Evolutionary conservation across 78 protist species (phyloP), one percentile per base, ranked within the genome.

Genomic region (Chrysochromulina tobinii): DNA sequence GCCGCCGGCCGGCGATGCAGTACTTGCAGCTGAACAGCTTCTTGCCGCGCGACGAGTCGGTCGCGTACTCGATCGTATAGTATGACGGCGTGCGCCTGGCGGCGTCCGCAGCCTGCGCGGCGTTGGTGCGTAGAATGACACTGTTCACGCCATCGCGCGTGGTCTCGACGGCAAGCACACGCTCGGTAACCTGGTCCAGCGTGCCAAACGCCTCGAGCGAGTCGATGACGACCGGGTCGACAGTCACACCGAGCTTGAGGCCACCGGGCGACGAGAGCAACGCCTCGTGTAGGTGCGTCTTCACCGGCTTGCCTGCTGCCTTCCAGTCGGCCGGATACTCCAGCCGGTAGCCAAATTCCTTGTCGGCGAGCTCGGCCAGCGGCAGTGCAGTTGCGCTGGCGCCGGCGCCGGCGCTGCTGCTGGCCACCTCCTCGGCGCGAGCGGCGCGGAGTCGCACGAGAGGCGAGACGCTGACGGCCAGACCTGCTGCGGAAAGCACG

Each of bases 181-280:
- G 51, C 54, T 75, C 83, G 18, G 83, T 1, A 4, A 72, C 81
- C 83, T 75, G 57, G 23, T 38, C 58, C 27, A 15, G 55, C 83
- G 83, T 17, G 51, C 83, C 83, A 14, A 75, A 75, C 83, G 38
- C 23, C 83, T 75, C 83, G 25, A 75, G 83, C 58, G 58, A 50
- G 25, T 38, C 18, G 57, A 75, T 75, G 58, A 50, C 50, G 59
- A 75, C 83, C 12, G 83, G 83, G 57, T 75, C 83, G 57, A 75
- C 57, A 54, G 83, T 75, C 27, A 75, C 27, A 14, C 83, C 83
- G 58, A 75, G 58, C 83, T 69, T 5, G n/a, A 17, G n/a, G 51
- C 17, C 17, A 12, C 64, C 64, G 12, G 79, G 79, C 79, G n/a
- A 27, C 53, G 6, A 6, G 79, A 27, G 51, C n/a, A 69, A 1